Percentiles rank a stretch among this genome's conserved stretches.
Conservation (phyloP, 345 rosid genomes). For the Bruguiera sexangula region DNA sequence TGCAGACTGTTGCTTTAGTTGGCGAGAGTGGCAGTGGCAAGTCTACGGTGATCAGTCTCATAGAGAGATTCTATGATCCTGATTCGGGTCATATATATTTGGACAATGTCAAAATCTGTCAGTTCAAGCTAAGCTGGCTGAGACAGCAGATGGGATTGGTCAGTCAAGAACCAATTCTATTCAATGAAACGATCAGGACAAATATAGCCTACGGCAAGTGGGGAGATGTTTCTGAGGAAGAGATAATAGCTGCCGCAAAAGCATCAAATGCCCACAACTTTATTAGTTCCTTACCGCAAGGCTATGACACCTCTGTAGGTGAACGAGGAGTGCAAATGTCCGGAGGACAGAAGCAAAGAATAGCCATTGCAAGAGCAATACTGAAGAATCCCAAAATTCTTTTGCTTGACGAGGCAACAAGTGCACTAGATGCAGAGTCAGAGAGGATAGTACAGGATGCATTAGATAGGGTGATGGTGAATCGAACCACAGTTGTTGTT, state of each 20-base stretch:
- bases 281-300: constrained; percentile 57
- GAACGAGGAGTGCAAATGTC: constrained; percentile 73
- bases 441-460: constrained; percentile 66
- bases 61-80: constrained; percentile 73
- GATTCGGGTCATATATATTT: constrained; percentile 49
- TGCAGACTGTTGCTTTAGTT: constrained; percentile 65
- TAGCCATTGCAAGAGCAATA: constrained; percentile 63
- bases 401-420: constrained; percentile 69
- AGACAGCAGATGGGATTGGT: constrained; percentile 73
- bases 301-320: constrained; percentile 59
- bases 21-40: constrained; percentile 82
- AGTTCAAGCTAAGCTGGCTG: constrained; percentile 53
- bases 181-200: constrained; percentile 57
- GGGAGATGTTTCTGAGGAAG: constrained; percentile 47
- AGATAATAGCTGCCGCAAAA: constrained; percentile 51
- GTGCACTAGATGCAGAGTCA: constrained; percentile 69
- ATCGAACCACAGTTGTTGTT: constrained; percentile 56
- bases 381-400: constrained; percentile 62
- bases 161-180: constrained; percentile 69
- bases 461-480: constrained; percentile 61
- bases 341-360: constrained; percentile 66
- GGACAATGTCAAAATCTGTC: constrained; percentile 38
- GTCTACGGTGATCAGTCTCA: constrained; percentile 60
- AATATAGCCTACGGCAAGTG: constrained; percentile 64
- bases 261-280: constrained; percentile 63